A percentile compares a stretch with the other conserved stretches of the same genome.
Evolutionary conservation across 129 eudicot species (phyloP).

Genomic region (Helianthus tuberosus): DNA sequence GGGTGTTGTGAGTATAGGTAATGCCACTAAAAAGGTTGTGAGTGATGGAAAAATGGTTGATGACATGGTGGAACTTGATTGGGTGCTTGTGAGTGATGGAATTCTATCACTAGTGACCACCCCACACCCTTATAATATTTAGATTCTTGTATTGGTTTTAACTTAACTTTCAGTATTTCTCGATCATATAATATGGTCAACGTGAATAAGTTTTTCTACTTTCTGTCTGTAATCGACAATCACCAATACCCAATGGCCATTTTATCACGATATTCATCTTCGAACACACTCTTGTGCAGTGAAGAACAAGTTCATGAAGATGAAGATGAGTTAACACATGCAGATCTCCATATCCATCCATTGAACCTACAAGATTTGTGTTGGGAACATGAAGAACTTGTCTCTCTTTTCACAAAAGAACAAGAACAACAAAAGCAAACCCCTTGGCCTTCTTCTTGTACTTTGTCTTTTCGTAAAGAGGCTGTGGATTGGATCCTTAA

Average conservation of each 20-base stretch:
- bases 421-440: conserved; percentile 29
- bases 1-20: no score
- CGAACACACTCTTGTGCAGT: conserved; percentile 67
- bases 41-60: no score
- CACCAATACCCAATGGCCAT: conserved; percentile 36
- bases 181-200: neutral
- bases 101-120: no score
- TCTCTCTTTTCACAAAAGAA: conserved; percentile 66
- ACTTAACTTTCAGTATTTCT: neutral
- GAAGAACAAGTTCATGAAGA: conserved; percentile 51
- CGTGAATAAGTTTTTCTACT: conserved; percentile 29
- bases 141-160: neutral
- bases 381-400: conserved; percentile 91
- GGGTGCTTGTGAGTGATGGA: no score
- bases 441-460: conserved; percentile 10
- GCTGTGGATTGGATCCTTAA: conserved; percentile 83
- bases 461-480: conserved; percentile 51
- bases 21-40: no score
- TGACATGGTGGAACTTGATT: no score
- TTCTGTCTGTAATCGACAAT: conserved; percentile 45
- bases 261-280: conserved; percentile 47
- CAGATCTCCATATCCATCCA: conserved; percentile 16
- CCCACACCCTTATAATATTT: no score
- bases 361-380: conserved; percentile 55
- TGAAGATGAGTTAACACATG: conserved; percentile 26